Conservation (phyloP, 2,329 filamentous ascomycete species). For the Talaromyces amestolkiae region DNA sequence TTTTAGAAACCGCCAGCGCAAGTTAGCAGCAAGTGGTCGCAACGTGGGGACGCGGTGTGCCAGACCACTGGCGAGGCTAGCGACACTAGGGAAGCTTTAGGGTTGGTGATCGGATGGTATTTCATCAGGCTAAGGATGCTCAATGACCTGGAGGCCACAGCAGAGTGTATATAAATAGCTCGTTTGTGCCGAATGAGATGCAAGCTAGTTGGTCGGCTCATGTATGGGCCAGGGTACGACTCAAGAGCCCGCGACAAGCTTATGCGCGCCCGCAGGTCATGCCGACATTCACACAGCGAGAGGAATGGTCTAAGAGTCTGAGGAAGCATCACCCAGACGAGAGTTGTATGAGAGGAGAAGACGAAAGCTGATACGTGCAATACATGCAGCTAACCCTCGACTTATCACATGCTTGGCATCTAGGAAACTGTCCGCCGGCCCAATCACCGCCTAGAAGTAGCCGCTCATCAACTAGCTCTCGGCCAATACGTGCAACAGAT, state of each 20-base stretch:
- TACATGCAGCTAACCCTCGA: slow-evolving; percentile 8
- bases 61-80: slow-evolving; percentile 11
- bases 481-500: slow-evolving; percentile 9
- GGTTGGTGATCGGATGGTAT: background rate
- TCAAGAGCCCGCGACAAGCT: background rate
- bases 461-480: background rate
- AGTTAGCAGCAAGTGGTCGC: background rate
- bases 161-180: slow-evolving; percentile 8
- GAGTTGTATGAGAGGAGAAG: background rate
- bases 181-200: background rate
- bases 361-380: slow-evolving; percentile 9
- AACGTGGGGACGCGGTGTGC: slow-evolving; percentile 14
- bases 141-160: slow-evolving; percentile 1
- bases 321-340: background rate
- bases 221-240: background rate
- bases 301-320: background rate
- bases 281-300: background rate
- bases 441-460: slow-evolving; percentile 6
- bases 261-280: background rate
- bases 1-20: slow-evolving; percentile 14
- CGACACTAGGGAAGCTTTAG: background rate
- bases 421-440: background rate
- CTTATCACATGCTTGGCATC: slow-evolving; percentile 9
- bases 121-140: background rate
- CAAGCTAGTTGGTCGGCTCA: background rate